Evolutionary conservation across 2,329 filamentous ascomycete species (phyloP), one percentile per base, ranked within the genome.

Genomic region (Curvularia sp.): DNA sequence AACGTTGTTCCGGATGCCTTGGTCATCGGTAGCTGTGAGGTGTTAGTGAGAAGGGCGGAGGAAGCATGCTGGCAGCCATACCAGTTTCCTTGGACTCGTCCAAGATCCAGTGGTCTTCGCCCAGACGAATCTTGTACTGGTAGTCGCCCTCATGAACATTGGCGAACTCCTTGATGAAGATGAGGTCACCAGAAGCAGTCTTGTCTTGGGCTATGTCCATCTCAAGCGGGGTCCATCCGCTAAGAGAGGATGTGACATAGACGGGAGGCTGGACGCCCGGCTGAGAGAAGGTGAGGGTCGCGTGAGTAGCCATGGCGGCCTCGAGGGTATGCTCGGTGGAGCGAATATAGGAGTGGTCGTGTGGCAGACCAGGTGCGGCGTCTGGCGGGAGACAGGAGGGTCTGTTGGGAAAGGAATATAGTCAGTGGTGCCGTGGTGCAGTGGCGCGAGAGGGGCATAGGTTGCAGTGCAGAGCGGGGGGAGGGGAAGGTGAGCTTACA

Each of bases 41-140:
- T 51, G 60, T 75, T 32, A 76, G 68, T 49, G 32, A 36, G 15
- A 7, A 36, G n/a, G 13, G 27, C 15, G 19, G 42, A 13, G 19
- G 21, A 49, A 30, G 23, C 28, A 41, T 18, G n/a, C 6, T n/a
- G 28, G 42, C 13, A 28, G n/a, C 61, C 81, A 64, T 80, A 90
- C 88, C 82, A 53, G 81, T 86, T 13, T 86, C 83, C 53, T 82
- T 80, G 43, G 79, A 80, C 57, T 91, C 86, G 65, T 92, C 86
- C 45, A 91, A 75, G 23, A 87, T 80, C 86, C 87, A 90, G 63
- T 90, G 84, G 47, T 85, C 86, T 19, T 81, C 74, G 9, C 89
- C 89, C 34, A 90, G 79, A 28, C 88, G 84, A 66, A 93, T 89
- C 76, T 92, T 93, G 82, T 92, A 93, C 68, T 90, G 87, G 64